These are phyloP conservation scores for Sclerotinia minor DNA, from an alignment of 2,329 filamentous ascomycete species.

Conservation along the genomic window DNA sequence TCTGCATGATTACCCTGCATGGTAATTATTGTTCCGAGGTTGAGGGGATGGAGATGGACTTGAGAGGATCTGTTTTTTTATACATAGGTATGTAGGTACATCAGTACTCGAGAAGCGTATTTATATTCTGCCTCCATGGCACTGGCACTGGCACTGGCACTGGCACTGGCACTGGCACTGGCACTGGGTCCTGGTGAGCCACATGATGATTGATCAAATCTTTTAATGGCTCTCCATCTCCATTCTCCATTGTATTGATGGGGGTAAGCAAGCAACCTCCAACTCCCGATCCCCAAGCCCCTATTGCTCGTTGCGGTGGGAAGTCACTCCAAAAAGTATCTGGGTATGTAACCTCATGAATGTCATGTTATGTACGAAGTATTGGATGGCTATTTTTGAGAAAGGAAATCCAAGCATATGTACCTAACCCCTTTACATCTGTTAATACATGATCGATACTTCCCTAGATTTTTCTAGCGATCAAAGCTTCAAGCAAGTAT, in stretches of 20 bases:
- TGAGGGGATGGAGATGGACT: neutral
- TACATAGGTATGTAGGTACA: neutral
- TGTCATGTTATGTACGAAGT: too few species aligned
- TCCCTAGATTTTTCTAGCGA: neutral
- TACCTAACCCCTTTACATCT: neutral
- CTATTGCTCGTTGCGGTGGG: too few species aligned
- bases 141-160: too few species aligned
- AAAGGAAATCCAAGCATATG: neutral
- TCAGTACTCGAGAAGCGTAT: neutral
- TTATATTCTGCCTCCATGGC: slow-evolving; percentile 7
- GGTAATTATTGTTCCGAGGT: slow-evolving; percentile 9
- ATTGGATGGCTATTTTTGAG: too few species aligned
- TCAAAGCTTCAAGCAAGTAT: neutral
- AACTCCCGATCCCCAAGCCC: too few species aligned
- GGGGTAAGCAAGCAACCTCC: too few species aligned
- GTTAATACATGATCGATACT: neutral
- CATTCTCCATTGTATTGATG: neutral
- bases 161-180: too few species aligned
- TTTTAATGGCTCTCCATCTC: too few species aligned
- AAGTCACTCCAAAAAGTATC: too few species aligned
- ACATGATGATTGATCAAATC: neutral
- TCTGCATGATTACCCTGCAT: neutral
- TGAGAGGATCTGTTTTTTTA: neutral
- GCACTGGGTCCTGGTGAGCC: neutral
- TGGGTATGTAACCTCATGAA: too few species aligned